Conservation (phyloP, 768 basidiomycete species). For the Exsudoporus frostii region DNA sequence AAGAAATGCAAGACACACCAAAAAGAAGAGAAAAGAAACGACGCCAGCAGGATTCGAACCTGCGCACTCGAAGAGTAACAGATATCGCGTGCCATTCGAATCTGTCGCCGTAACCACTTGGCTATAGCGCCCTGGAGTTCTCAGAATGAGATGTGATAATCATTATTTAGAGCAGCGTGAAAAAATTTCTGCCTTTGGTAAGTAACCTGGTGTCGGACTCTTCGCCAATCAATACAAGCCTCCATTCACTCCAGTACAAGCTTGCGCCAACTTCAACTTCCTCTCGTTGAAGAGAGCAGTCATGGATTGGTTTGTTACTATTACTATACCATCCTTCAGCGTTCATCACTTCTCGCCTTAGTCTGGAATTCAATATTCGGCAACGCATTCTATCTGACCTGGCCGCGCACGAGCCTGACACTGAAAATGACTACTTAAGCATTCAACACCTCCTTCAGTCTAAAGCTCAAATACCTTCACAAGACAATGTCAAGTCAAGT, state of each 20-base stretch:
- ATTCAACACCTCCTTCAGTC: conserved; percentile 59
- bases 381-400: conserved; percentile 75
- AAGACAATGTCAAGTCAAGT: conserved; percentile 7
- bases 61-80: conserved; percentile 41
- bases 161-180: not conserved
- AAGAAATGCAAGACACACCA: not conserved
- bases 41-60: conserved; percentile 43
- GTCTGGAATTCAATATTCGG: conserved; percentile 76
- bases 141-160: too few relatives aligned
- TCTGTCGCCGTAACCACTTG: conserved; percentile 79
- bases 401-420: conserved; percentile 51
- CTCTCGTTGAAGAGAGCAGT: not conserved
- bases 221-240: not conserved
- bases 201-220: not conserved
- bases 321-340: not conserved
- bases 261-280: not conserved
- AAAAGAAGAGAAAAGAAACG: conserved; percentile 14
- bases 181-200: conserved; percentile 5
- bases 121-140: conserved; percentile 48
- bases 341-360: conserved; percentile 24
- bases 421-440: conserved; percentile 43
- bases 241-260: not conserved
- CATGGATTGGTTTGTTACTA: conserved; percentile 50
- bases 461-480: conserved; percentile 49
- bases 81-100: conserved; percentile 44